Evolutionary conservation across 176 grass and related monocot genomes (phyloP).

Genomic region (Echinochloa phyllopogon): DNA sequence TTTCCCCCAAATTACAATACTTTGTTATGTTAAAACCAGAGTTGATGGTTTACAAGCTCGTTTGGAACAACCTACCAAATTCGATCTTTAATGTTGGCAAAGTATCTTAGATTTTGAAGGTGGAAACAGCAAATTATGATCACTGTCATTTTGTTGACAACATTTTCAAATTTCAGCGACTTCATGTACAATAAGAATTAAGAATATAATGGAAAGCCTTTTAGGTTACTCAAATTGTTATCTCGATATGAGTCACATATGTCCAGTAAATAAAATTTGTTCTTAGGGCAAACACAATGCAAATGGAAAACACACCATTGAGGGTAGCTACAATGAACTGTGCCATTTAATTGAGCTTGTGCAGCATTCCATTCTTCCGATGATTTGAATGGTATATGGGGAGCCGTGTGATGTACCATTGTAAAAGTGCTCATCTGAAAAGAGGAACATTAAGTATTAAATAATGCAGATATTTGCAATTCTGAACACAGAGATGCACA

Average conservation of each 20-base stretch:
- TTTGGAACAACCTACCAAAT: slow-evolving; percentile 6
- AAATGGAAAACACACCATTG: slow-evolving; percentile 60
- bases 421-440: slow-evolving; percentile 99
- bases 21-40: background rate
- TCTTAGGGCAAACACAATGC: slow-evolving; percentile 11
- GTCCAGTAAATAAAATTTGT: background rate
- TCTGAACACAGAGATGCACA: background rate
- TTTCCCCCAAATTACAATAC: too few species aligned
- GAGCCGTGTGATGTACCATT: slow-evolving; percentile 99
- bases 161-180: background rate
- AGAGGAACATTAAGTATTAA: slow-evolving; percentile 35
- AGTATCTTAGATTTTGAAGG: slow-evolving; percentile 24
- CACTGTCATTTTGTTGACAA: slow-evolving; percentile 27
- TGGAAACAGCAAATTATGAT: background rate
- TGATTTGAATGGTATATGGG: slow-evolving; percentile 98
- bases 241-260: background rate
- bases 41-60: slow-evolving; percentile 27
- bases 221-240: background rate
- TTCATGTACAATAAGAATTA: slow-evolving; percentile 16
- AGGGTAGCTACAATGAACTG: slow-evolving; percentile 93
- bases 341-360: slow-evolving; percentile 92
- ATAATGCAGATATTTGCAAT: slow-evolving; percentile 5
- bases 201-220: background rate
- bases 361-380: slow-evolving; percentile 96
- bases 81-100: background rate